phyloP scores from a whole-genome alignment of 192 early-diverging fungal species.

The Phycomyces blakesleeanus region DNA sequence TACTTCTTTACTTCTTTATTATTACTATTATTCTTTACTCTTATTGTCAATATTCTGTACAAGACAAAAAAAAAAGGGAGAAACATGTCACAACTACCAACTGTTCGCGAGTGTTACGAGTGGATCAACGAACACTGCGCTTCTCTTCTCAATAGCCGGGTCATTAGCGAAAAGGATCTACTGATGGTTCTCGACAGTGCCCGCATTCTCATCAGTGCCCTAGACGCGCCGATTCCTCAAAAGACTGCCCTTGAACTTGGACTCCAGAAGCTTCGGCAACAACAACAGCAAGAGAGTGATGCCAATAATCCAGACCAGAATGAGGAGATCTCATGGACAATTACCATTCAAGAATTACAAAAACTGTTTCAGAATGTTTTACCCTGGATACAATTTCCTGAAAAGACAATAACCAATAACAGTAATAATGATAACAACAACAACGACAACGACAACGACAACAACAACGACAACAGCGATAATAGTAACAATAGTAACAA shows the following conservation, averaged over 20 bases:
- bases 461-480: neutral
- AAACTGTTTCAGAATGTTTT: no score
- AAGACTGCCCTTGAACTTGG: neutral
- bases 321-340: no score
- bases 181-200: conserved; percentile 7
- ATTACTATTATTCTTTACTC: no score
- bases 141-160: neutral
- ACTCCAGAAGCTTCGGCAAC: neutral
- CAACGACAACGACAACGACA: neutral
- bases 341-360: no score
- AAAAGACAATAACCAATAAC: no score
- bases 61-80: no score
- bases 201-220: conserved; percentile 1
- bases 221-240: neutral
- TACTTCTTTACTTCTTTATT: no score
- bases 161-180: neutral
- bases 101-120: neutral
- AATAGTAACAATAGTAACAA: neutral
- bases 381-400: no score
- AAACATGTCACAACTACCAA: neutral
- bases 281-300: no score
- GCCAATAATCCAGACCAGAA: no score
- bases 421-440: neutral
- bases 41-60: no score
- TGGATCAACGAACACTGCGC: neutral